These are phyloP conservation scores for Coemansia sp. DNA, from an alignment of 192 early-diverging fungal genomes.

Conservation along the genomic window DNA sequence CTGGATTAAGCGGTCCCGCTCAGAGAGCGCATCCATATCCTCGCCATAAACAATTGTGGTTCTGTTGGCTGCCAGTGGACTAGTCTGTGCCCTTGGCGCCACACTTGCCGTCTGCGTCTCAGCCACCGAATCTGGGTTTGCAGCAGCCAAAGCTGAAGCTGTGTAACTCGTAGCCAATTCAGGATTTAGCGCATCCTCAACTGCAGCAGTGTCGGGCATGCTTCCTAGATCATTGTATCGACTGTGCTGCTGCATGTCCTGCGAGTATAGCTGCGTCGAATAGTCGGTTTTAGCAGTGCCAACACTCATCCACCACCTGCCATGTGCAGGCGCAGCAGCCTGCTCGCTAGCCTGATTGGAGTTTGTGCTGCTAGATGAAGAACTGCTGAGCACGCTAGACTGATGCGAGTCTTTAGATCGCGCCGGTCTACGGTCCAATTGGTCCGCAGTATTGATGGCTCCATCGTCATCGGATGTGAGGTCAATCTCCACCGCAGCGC, in stretches of 20 bases:
- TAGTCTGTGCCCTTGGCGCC: background rate
- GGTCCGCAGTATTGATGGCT: background rate
- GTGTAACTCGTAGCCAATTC: background rate
- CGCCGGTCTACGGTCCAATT: background rate
- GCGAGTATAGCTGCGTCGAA: conserved; percentile 27
- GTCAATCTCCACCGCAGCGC: conserved; percentile 5
- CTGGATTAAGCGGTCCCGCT: conserved; percentile 39
- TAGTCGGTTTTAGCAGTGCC: conserved; percentile 10
- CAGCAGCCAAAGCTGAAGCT: background rate
- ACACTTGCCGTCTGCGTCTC: background rate
- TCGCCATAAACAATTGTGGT: conserved; percentile 48
- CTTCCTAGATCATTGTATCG: conserved; percentile 20
- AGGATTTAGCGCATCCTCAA: background rate
- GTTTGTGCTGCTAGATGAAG: background rate
- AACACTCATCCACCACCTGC: conserved; percentile 39
- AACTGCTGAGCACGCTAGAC: background rate
- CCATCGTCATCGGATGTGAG: background rate
- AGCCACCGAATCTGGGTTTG: background rate
- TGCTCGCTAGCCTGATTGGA: background rate
- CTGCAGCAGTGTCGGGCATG: conserved; percentile 25
- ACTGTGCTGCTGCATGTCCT: conserved; percentile 15
- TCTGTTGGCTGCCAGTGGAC: conserved; percentile 15
- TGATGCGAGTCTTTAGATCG: background rate
- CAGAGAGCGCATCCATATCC: conserved; percentile 37
- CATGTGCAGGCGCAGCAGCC: background rate